A percentile compares a stretch with the other conserved stretches of the same genome.
Evolutionary conservation across 2,329 filamentous ascomycete species (phyloP).

Genomic region (Botrytis porri): DNA sequence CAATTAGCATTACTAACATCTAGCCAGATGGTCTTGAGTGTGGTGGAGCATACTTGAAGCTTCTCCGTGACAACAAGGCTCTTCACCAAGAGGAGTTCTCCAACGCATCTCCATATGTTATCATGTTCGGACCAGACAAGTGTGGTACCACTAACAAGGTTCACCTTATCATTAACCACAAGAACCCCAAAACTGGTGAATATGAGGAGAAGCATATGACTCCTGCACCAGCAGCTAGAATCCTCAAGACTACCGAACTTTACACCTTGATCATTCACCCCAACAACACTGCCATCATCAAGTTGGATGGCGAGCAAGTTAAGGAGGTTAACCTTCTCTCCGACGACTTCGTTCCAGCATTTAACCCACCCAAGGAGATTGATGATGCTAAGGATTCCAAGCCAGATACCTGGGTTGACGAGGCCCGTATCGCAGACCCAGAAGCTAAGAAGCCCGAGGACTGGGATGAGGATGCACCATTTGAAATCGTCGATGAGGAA

Average conservation of each 20-base stretch:
- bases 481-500: slow-evolving; percentile 91
- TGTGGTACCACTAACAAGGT: slow-evolving; percentile 99
- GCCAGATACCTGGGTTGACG: slow-evolving; percentile 94
- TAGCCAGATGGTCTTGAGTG: slow-evolving; percentile 83
- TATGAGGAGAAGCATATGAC: slow-evolving; percentile 99
- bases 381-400: slow-evolving; percentile 91
- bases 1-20: slow-evolving; percentile 37
- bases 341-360: slow-evolving; percentile 87
- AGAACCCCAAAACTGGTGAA: slow-evolving; percentile 99
- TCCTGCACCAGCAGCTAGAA: slow-evolving; percentile 77
- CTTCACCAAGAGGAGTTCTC: slow-evolving; percentile 97
- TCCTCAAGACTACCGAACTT: slow-evolving; percentile 87
- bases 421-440: slow-evolving; percentile 85
- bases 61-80: slow-evolving; percentile 94
- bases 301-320: slow-evolving; percentile 83
- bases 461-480: slow-evolving; percentile 98
- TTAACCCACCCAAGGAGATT: slow-evolving; percentile 94
- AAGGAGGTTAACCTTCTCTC: slow-evolving; percentile 82
- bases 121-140: slow-evolving; percentile 99
- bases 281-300: slow-evolving; percentile 91
- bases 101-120: slow-evolving; percentile 94
- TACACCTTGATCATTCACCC: slow-evolving; percentile 97
- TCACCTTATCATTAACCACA: slow-evolving; percentile 99
- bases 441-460: slow-evolving; percentile 95
- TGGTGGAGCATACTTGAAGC: slow-evolving; percentile 98